Base-by-base conservation (phyloP, 768 basidiomycete species). In the Arthromyces matolae region DNA sequence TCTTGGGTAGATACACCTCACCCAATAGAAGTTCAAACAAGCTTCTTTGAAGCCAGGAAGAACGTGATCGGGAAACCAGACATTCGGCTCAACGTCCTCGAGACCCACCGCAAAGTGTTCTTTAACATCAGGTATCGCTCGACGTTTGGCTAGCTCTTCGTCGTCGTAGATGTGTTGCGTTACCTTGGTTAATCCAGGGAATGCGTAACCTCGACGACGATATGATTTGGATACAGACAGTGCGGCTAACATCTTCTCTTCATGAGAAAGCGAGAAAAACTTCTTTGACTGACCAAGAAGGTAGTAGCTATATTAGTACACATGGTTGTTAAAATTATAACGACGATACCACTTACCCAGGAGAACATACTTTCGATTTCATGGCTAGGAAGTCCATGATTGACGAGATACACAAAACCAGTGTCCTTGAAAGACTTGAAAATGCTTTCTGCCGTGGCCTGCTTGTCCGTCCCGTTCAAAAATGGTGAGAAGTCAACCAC, bases 31-130 rank as follows among this genome's bases (percentile, higher is more conserved):
- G 16, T 75, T 69, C 3, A 77, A 47, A 51, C 77, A 79, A 0
- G 71, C 71, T 45, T 78, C 72, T 42, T 67, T 74, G 57, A 82
- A 81, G 1, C 76, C 80, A 0, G 80, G 77, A 12, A 83, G 62
- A 0, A 72, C 63, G 10, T 64, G 68, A 4, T 79, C 79, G 0
- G 77, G 73, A 9, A 76, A 71, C 80, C 81, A 83, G 28, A 81
- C 77, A 52, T 83, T 81, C 2, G 79, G 77, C 3, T 56, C 58
- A 36, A 73, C 64, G n/a, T 70, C 64, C 37, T 80, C 79, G 22
- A 72, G 64, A 1, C 78, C 79, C n/a, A 69, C 66, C 48, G 81
- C 79, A 45, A 79, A 80, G 48, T 72, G 77, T 57, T 80, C 80
- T 54, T 78, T 79, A 36, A 74, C 62, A 36, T 71, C 67, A 19